These are phyloP conservation scores for Sporothrix schenckii DNA, from an alignment of 2,329 filamentous ascomycete genomes.

Conservation along the genomic window DNA sequence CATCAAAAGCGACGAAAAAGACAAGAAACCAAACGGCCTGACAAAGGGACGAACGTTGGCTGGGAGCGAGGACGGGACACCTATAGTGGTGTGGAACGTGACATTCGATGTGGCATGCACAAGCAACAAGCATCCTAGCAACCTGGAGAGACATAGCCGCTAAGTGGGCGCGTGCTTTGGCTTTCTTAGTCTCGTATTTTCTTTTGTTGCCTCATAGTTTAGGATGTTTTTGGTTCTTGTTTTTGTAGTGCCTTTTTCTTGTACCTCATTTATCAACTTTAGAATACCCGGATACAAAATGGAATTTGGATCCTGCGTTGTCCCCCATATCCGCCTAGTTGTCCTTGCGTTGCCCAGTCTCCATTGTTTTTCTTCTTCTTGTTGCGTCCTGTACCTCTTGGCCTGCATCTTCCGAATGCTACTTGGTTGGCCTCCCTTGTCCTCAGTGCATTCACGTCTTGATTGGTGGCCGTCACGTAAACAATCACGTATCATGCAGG, in stretches of 20 bases:
- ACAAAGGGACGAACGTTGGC: not conserved
- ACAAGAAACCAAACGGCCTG: not conserved
- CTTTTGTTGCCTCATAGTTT: not conserved
- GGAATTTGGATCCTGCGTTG: conserved; percentile 5
- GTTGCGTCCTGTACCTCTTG: not conserved
- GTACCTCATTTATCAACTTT: conserved; percentile 16
- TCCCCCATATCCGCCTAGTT: not conserved
- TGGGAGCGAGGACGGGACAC: not conserved
- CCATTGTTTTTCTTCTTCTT: not conserved
- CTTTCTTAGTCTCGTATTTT: not conserved
- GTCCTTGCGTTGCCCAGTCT: not conserved
- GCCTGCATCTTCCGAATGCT: conserved; percentile 5
- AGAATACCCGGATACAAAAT: conserved; percentile 32
- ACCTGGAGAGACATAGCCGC: not conserved
- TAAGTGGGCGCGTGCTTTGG: not conserved
- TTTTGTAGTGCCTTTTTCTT: not conserved
- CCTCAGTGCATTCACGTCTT: not conserved
- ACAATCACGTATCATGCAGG: conserved; percentile 14
- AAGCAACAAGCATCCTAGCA: conserved; percentile 1
- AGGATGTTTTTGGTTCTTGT: not conserved
- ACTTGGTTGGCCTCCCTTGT: conserved; percentile 10
- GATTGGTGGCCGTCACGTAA: conserved; percentile 24
- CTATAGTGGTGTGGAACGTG: not conserved
- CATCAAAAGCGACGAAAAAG: no score
- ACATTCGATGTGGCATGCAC: not conserved